Evolutionary conservation across 495 filamentous ascomycete genomes (phyloP), one percentile per base, ranked within the genome.

Genomic region (Usnea hakonensis): DNA sequence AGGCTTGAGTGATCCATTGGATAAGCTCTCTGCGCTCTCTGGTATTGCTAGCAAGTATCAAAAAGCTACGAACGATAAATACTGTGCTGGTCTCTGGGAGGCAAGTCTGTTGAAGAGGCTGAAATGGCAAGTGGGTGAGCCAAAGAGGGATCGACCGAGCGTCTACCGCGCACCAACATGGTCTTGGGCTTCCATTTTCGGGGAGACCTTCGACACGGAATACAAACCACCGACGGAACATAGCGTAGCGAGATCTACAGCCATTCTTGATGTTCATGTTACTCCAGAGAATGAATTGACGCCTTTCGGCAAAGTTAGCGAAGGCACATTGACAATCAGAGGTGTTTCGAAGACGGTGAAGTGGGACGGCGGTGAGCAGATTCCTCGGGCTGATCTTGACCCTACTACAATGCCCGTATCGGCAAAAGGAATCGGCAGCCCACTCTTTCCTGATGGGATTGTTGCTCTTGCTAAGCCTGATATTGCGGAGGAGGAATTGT

Each of bases 11-110:
- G 17, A n/a, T 16, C 55, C 36, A 19, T 53, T 57, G n/a, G 62
- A 64, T 38, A 58, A 58, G 40, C 55, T 64, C 2, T 28, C 50
- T 21, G 62, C 62, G 17, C 40, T 64, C 37, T 64, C 57, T 13
- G 62, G 56, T 40, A 38, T 64, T 13, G 57, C 62, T 41, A 50
- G 6, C 14, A 50, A 21, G 35, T 46, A 26, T 19, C 57, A 60
- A 5, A 16, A 44, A 26, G 38, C 43, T 46, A 37, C 23, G 21
- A 35, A 30, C 30, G 57, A 60, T 19, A 21, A 21, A n/a, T 60
- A 46, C 23, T 60, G 37, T 26, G 57, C 57, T 60, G 57, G 57
- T 1, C 40, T 60, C 13, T 60, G 57, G 57, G 28, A 60, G 37
- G 19, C 38, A 9, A 23, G 16, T 23, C 41, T 60, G 7, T 35